phyloP scores from a whole-genome alignment of 2,329 filamentous ascomycete genomes.

The Tolypocladium amazonense region DNA sequence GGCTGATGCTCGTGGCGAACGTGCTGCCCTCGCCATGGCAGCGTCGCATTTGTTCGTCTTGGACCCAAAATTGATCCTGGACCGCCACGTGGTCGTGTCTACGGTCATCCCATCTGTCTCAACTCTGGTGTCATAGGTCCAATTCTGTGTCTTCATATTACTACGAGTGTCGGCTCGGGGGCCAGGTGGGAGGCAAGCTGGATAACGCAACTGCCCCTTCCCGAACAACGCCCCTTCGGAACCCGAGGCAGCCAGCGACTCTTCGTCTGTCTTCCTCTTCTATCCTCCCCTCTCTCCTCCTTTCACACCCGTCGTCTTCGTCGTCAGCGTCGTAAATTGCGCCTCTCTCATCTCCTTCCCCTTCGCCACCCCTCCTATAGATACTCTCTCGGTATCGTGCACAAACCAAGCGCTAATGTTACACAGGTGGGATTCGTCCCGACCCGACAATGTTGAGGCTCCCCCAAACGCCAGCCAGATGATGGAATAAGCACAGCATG shows the following conservation, averaged over 20 bases:
- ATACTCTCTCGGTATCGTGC: not conserved
- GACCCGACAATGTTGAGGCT: not conserved
- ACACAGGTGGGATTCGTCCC: not conserved
- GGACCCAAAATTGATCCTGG: not conserved
- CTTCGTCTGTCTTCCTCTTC: not conserved
- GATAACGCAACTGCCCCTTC: not conserved
- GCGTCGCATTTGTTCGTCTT: not conserved
- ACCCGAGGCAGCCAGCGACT: not conserved
- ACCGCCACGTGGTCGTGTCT: not conserved
- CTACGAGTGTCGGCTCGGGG: not conserved
- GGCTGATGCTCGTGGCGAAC: not conserved
- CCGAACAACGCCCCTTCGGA: not conserved
- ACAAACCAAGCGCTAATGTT: not conserved
- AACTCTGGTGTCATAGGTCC: too few relatives aligned
- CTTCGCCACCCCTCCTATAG: not conserved
- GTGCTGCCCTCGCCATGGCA: not conserved
- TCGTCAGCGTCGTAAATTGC: not conserved
- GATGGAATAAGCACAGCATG: constrained; percentile 1
- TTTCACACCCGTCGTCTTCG: not conserved
- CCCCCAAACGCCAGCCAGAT: constrained; percentile 4
- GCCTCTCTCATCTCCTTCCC: not conserved
- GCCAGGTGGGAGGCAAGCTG: not conserved
- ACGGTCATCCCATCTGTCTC: not conserved
- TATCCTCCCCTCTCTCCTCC: not conserved
- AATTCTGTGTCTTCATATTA: not conserved